These are phyloP conservation scores for Colletotrichum limetticola DNA, from an alignment of 2,329 filamentous ascomycete genomes.

Conservation along the genomic window DNA sequence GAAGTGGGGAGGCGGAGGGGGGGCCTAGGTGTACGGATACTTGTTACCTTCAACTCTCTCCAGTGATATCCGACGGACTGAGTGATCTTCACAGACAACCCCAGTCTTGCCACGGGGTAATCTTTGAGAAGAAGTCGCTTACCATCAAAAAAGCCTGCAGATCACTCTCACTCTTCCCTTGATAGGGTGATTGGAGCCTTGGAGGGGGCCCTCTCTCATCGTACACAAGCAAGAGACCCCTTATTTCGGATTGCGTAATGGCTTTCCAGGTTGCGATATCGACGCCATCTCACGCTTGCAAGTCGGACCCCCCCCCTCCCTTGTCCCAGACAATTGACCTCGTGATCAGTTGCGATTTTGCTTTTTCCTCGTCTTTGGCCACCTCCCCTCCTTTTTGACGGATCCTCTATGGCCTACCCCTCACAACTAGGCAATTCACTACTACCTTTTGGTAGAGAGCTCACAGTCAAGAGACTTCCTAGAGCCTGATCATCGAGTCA, in stretches of 20 bases:
- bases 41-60: too few relatives aligned
- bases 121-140: background rate
- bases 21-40: too few relatives aligned
- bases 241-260: slow-evolving; percentile 12
- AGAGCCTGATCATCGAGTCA: slow-evolving; percentile 16
- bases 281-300: background rate
- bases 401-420: background rate
- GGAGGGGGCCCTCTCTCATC: background rate
- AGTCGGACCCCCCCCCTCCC: slow-evolving; percentile 1
- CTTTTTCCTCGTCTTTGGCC: slow-evolving; percentile 1
- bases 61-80: background rate
- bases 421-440: background rate
- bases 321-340: slow-evolving; percentile 22
- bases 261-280: background rate
- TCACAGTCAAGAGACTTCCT: background rate
- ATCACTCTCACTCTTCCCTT: background rate
- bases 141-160: background rate
- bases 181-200: background rate
- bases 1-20: background rate
- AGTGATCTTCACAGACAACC: background rate
- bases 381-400: background rate
- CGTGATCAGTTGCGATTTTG: slow-evolving; percentile 22
- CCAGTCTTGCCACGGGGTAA: background rate
- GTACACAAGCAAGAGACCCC: background rate
- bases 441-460: background rate